Percentiles rank a stretch among this genome's conserved stretches.
phyloP scores from a whole-genome alignment of 225 moss, liverwort and hornwort species.

The Bryum argenteum region DNA sequence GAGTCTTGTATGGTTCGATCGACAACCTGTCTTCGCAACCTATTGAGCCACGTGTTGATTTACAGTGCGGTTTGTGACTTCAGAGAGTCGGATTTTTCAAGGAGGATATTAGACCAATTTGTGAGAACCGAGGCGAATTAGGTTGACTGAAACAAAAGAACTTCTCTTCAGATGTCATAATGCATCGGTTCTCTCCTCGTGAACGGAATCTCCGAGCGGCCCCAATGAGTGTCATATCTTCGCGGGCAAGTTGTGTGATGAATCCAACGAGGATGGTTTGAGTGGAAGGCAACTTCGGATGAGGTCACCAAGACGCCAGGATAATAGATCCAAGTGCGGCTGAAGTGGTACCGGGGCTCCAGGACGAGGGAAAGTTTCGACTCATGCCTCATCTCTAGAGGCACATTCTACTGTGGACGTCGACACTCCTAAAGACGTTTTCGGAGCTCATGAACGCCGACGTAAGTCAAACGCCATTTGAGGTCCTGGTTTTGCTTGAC shows the following conservation, averaged over 20 bases:
- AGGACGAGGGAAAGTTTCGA: conserved; percentile 52
- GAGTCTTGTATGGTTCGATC: conserved; percentile 16
- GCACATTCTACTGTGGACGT: conserved; percentile 44
- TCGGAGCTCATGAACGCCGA: conserved; percentile 18
- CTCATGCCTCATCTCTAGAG: conserved; percentile 39
- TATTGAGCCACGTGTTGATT: conserved; percentile 22
- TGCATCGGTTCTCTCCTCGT: conserved; percentile 22
- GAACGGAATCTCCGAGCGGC: conserved; percentile 14
- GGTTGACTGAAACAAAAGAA: neutral
- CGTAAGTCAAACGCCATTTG: conserved; percentile 17
- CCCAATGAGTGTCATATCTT: conserved; percentile 26
- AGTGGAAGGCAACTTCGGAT: conserved; percentile 20
- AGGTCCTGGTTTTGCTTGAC: neutral
- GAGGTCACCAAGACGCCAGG: conserved; percentile 18
- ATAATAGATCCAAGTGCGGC: conserved; percentile 33
- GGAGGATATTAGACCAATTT: conserved; percentile 10
- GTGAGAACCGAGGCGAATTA: neutral
- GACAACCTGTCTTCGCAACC: conserved; percentile 1
- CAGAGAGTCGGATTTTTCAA: conserved; percentile 3
- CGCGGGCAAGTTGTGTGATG: conserved; percentile 14
- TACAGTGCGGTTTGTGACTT: conserved; percentile 23
- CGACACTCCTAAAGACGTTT: neutral
- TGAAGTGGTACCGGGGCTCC: conserved; percentile 58
- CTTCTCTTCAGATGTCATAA: conserved; percentile 29
- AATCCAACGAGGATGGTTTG: conserved; percentile 26